Base-by-base conservation (phyloP, 345 rosid species). In the Cardamine chenopodiifolia region DNA sequence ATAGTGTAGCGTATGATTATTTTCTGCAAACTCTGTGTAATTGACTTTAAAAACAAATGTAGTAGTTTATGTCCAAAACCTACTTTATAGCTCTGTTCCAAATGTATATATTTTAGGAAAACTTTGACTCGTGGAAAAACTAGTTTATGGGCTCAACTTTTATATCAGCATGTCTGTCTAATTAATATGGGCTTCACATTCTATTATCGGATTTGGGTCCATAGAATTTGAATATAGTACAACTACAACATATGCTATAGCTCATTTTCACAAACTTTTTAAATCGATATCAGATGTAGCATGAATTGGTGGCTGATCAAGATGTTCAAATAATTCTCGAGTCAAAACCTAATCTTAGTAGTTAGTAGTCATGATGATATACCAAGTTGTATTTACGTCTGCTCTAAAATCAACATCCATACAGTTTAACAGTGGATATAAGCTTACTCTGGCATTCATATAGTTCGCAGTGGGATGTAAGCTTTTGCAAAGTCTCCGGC, bases 1-100 rank as follows among this genome's bases (percentile, higher is more conserved):
- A 15, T 75, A 22, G 56, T 61, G 65, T 69, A 62, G 50, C 64
- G 10, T 62, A 69, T 76, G 69, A 76, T 76, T 52, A 62, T 25
- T 23, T 68, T 53, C 58, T 70, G 70, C 70, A 62, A 69, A 69
- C 49, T 42, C 49, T 60, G 49, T 29, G 18, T 29, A 52, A 25
- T 23, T 59, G 59, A 60, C 35, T 47, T 20, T 13, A 19, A 58
- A 66, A 22, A 22, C 40, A 32, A 32, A 65, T n/a, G 48, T 15
- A 1, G 8, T 42, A 29, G 49, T 29, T 6, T n/a, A n/a, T 1
- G 7, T 66, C 48, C 44, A 35, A 48, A 18, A 14, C 60, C 61
- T 57, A 66, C 67, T 35, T 68, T 56, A 23, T 34, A 25, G 26
- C 26, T 25, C 26, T 25, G 26, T 25, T 25, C 12, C 60, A 17